phyloP scores from a whole-genome alignment of 768 basidiomycete genomes.

The Clitopilus hobsonii region DNA sequence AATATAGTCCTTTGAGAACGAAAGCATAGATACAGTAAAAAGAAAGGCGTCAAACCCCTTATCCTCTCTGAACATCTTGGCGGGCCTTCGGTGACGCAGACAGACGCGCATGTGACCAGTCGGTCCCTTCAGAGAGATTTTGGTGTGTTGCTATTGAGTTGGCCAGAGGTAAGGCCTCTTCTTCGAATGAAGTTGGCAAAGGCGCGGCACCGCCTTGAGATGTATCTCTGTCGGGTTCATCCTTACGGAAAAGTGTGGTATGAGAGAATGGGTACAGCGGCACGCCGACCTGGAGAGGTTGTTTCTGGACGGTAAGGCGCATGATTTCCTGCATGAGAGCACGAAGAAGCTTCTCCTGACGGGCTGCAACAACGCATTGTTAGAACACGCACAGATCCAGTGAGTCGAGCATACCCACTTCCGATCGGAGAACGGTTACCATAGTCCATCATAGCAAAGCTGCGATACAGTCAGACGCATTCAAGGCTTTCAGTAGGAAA shows the following conservation, averaged over 20 bases:
- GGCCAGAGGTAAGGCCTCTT: conserved; percentile 16
- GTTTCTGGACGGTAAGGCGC: conserved; percentile 74
- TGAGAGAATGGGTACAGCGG: conserved; percentile 83
- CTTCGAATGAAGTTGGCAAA: conserved; percentile 32
- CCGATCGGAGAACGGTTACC: conserved; percentile 79
- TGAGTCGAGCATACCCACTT: conserved; percentile 33
- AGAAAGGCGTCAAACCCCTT: background rate
- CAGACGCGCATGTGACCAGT: conserved; percentile 20
- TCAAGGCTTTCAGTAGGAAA: background rate
- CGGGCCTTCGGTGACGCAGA: conserved; percentile 20
- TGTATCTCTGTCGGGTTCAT: conserved; percentile 25
- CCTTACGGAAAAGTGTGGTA: conserved; percentile 52
- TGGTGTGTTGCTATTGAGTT: conserved; percentile 10
- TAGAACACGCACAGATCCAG: conserved; percentile 1
- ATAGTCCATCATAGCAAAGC: conserved; percentile 82
- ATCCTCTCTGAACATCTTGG: conserved; percentile 5
- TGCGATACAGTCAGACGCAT: conserved; percentile 19
- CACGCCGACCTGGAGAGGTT: conserved; percentile 74
- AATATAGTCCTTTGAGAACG: background rate
- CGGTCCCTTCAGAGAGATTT: conserved; percentile 4
- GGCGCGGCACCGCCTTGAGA: conserved; percentile 31
- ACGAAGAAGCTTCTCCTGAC: conserved; percentile 79
- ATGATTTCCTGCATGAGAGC: conserved; percentile 85
- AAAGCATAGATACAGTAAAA: background rate
- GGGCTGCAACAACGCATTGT: conserved; percentile 39